These are phyloP conservation scores for Meredithiella fracta DNA, from an alignment of 2,329 filamentous ascomycete genomes.

Conservation along the genomic window DNA sequence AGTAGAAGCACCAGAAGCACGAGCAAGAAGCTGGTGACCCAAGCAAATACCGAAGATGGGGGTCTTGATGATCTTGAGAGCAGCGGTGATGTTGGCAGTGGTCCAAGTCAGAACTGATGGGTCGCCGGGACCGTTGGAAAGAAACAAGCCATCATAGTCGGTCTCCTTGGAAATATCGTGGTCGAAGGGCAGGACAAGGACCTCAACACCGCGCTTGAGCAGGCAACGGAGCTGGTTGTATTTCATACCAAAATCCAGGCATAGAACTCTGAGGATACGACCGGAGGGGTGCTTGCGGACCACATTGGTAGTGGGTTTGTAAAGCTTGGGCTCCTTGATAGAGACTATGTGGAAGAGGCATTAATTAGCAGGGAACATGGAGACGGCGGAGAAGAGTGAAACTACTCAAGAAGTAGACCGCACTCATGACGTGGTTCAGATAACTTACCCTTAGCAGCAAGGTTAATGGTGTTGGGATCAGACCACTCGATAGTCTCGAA, in stretches of 20 bases:
- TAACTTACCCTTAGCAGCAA: constrained; percentile 79
- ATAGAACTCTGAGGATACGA: constrained; percentile 70
- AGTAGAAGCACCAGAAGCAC: constrained; percentile 71
- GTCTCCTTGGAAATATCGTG: constrained; percentile 69
- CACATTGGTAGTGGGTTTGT: constrained; percentile 53
- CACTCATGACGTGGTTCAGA: neutral
- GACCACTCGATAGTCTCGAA: constrained; percentile 80
- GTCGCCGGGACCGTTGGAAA: constrained; percentile 95
- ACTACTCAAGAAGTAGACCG: neutral
- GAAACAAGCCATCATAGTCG: constrained; percentile 89
- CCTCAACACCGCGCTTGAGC: constrained; percentile 77
- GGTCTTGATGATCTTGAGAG: constrained; percentile 61
- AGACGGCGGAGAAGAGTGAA: neutral
- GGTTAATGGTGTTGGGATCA: constrained; percentile 81
- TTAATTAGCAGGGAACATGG: constrained; percentile 1
- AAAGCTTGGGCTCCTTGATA: constrained; percentile 70
- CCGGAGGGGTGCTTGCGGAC: constrained; percentile 78
- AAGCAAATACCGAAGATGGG: constrained; percentile 95
- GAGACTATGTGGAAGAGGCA: constrained; percentile 52
- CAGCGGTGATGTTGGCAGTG: constrained; percentile 59
- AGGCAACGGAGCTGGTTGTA: constrained; percentile 95
- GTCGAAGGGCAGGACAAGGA: constrained; percentile 90
- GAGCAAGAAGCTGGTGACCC: constrained; percentile 81
- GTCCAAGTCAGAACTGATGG: constrained; percentile 70
- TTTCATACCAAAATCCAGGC: constrained; percentile 93